Evolutionary conservation across 768 basidiomycete species (phyloP), one percentile per base, ranked within the genome.

Genomic region (Hericium coralloides): DNA sequence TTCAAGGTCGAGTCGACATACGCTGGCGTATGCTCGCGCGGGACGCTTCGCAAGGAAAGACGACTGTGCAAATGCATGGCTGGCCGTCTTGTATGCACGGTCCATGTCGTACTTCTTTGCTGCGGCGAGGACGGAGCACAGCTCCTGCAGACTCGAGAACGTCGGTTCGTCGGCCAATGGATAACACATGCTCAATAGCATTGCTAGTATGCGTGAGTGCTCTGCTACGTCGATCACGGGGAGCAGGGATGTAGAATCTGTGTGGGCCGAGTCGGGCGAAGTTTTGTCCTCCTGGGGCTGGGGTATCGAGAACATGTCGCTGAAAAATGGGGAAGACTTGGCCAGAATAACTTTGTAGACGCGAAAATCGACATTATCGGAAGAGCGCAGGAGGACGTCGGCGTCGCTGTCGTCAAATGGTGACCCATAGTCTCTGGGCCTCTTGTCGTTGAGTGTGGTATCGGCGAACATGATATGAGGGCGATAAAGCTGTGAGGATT

Each of bases 371-470:
- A n/a, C 17, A 31, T 31, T 9, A 15, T 38, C 36, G 31, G n/a
- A 37, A 36, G 52, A 18, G 20, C 37, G 52, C 18, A 52, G 52
- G 52, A 52, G 2, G 52, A 52, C 14, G 38, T 52, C 52, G 8
- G 4, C 15, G 18, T 38, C 52, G 18, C 14, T n/a, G 38, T 52
- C 52, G 10, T 52, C 38, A 31, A 52, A 52, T 14, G 20, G 52
- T 25, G 49, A 70, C 76, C 26, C 43, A 20, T n/a, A 45, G 43
- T 45, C 43, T 20, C 20, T 31, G 26, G 26, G 26, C 26, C 9
- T 31, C 26, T 31, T 4, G 26, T 31, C 26, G 26, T 31, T 31
- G 26, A 6, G 26, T 4, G 9, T 4, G 6, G 26, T 31, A 31
- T 8, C 26, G 26, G 26, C 26, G 26, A 31, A 31, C 26, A 31